Percentiles rank a stretch among this genome's conserved stretches.
These are phyloP conservation scores for Platanus orientalis DNA, from an alignment of 164 flowering plant genomes.

Conservation along the genomic window DNA sequence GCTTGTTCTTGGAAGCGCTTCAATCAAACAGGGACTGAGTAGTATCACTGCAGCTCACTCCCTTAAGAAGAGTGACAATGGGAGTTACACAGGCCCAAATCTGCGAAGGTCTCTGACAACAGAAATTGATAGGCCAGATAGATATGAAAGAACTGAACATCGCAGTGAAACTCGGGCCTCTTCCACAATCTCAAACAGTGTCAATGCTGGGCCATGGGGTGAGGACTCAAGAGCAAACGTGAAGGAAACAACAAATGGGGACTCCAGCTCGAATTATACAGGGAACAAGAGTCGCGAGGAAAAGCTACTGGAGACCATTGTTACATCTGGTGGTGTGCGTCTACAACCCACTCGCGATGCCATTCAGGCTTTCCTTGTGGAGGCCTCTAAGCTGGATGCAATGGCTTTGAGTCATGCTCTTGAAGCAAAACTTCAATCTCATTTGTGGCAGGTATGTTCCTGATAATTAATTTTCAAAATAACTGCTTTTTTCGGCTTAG, in stretches of 20 bases:
- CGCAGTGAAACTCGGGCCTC: slow-evolving; percentile 33
- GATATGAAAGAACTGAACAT: slow-evolving; percentile 49
- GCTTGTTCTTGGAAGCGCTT: slow-evolving; percentile 87
- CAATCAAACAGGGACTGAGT: slow-evolving; percentile 78
- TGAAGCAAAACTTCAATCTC: slow-evolving; percentile 80
- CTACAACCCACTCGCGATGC: slow-evolving; percentile 97
- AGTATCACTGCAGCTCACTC: slow-evolving; percentile 63
- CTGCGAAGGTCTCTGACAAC: slow-evolving; percentile 72
- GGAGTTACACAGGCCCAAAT: slow-evolving; percentile 78
- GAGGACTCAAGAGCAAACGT: slow-evolving; percentile 41
- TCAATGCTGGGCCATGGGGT: slow-evolving; percentile 48
- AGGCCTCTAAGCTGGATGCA: slow-evolving; percentile 84
- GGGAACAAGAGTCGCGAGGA: slow-evolving; percentile 76
- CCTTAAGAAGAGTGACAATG: slow-evolving; percentile 55
- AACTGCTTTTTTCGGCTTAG: background rate
- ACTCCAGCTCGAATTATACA: slow-evolving; percentile 34
- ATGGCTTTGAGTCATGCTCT: slow-evolving; percentile 69
- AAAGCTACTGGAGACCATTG: slow-evolving; percentile 82
- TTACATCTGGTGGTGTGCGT: slow-evolving; percentile 90
- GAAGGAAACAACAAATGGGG: slow-evolving; percentile 40
- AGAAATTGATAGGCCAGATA: slow-evolving; percentile 45
- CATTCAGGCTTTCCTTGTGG: slow-evolving; percentile 69
- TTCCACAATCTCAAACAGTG: slow-evolving; percentile 40
- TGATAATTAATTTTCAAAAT: background rate
- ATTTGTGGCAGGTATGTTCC: slow-evolving; percentile 76